Base-by-base conservation (phyloP, 169 alveolate species). In the Plasmodium gallinaceum region DNA sequence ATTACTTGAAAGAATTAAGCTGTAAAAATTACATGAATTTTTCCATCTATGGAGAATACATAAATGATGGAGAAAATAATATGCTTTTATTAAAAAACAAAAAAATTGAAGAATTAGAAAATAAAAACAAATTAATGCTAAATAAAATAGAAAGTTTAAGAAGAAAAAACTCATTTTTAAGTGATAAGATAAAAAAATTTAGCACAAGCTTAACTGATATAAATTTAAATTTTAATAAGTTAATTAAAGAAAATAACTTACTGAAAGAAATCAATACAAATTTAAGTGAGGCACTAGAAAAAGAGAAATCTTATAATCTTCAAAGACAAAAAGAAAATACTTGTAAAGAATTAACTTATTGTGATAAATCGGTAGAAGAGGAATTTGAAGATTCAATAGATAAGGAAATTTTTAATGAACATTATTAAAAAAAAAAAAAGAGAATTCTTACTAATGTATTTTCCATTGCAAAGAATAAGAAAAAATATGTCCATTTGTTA, bases 371-470 rank as follows among this genome's bases (percentile, higher is more conserved):
- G 1, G 20, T 14, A 14, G 71, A 66, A 48, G 26, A 18, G 26
- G 70, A 64, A 9, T 76, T 76, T 48, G 89, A 76, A 64, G 65
- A 76, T 54, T 76, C 89, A 16, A 76, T 83, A 60, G 91, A 83
- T 57, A 83, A 83, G n/a, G 91, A 83, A 52, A 18, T 83, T 20
- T 83, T 83, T 32, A 32, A 32, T 32, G 39, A 32, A 32, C 4
- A 32, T 32, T 32, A 32, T 32, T 32, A 32, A 32, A 32, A 32
- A 32, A 32, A 32, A 32, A 32, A 32, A 32, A 4, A 4, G 4
- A 32, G n/a, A n/a, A n/a, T n/a, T n/a, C n/a, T 32, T 4, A 4
- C 4, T 32, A 32, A 32, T 32, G 39, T 4, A 32, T 32, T 32
- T 32, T 2, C 39, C 4, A 4, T 32, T 2, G 39, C 1, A 32